Conservation (phyloP, 441 rosid species). For the Brassica hybrid region DNA sequence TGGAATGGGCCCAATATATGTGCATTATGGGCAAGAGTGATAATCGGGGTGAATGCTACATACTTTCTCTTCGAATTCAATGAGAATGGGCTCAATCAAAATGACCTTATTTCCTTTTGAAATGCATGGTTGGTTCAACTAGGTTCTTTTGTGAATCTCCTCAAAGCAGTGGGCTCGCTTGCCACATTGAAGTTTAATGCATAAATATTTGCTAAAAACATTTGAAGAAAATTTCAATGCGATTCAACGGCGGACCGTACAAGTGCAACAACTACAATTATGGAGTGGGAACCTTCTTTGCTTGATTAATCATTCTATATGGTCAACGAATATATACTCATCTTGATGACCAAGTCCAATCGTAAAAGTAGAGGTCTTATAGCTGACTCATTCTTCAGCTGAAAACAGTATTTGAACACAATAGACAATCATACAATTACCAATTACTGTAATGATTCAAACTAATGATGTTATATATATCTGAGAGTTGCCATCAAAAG, state of each 20-base stretch:
- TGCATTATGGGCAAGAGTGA: too few species aligned
- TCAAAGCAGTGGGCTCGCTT: not conserved
- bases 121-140: too few species aligned
- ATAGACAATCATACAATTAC: not conserved
- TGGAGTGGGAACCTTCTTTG: conserved; percentile 15
- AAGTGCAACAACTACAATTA: conserved; percentile 3
- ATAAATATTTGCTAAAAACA: not conserved
- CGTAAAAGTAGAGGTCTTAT: conserved; percentile 31
- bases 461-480: too few species aligned
- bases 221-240: conserved; percentile 11
- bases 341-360: conserved; percentile 32
- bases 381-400: conserved; percentile 34
- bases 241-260: conserved; percentile 13
- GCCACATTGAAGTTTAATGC: not conserved
- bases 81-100: too few species aligned
- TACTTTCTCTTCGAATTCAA: too few species aligned
- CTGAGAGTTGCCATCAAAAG: not conserved
- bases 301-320: conserved; percentile 7
- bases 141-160: too few species aligned
- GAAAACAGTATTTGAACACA: conserved; percentile 13
- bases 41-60: too few species aligned
- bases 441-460: too few species aligned
- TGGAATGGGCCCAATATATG: too few species aligned
- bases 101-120: too few species aligned
- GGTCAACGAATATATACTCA: conserved; percentile 19